Evolutionary conservation across 805 yeast species (phyloP), one percentile per base, ranked within the genome.

Genomic region (Hanseniaspora pseudoguilliermondii): DNA sequence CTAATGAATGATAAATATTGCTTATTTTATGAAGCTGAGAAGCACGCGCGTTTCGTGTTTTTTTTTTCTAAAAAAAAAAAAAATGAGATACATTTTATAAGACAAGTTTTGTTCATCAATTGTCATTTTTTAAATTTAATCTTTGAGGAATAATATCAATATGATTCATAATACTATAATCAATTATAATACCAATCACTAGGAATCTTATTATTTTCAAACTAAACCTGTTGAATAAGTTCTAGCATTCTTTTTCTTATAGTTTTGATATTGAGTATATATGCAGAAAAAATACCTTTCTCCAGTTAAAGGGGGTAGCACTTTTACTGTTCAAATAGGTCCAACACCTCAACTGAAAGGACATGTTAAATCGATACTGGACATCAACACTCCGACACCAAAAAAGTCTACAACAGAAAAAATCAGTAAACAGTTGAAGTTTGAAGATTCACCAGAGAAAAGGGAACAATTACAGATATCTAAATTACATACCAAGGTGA

Each of bases 341-440:
- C 96, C 96, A 0, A 87, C 96, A 0, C 96, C 96, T 0, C 95
- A 87, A 61, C 75, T 86, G 10, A 75, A 82, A 59, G 96, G 96
- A 0, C 77, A 83, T 54, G 85, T 86, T 0, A 65, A 85, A 36
- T 81, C 93, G 18, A 73, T 87, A 4, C 83, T 87, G 63, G 95
- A 86, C 59, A 71, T 81, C 59, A 61, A 59, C 18, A 44, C 66
- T 13, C 69, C 71, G 7, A 67, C 72, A 8, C 48, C 46, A 4
- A 46, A 46, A 34, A 46, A 46, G n/a, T 3, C 23, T 2, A 13
- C 35, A 36, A 21, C 27, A 8, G 25, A 29, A 23, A 35, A 23
- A 15, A 25, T 36, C 10, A 35, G 11, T 8, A 48, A 38, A 27
- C 21, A 48, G 15, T 25, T 48, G 25, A 36, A 15, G 4, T 49